Conservation (phyloP, 2,329 filamentous ascomycete species). For the Curvularia sp. region DNA sequence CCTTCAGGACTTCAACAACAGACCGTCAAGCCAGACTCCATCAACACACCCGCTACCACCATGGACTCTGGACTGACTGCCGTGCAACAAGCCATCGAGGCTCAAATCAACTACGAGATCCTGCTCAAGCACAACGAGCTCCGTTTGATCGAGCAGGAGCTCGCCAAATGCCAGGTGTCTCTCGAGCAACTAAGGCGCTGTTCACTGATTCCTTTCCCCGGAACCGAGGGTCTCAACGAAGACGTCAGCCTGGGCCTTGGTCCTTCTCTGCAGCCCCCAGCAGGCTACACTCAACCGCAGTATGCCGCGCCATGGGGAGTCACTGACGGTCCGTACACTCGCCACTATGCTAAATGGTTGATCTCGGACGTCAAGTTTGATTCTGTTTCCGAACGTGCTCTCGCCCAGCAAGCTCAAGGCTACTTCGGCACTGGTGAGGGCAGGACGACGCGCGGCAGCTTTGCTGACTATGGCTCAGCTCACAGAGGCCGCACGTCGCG, state of each 20-base stretch:
- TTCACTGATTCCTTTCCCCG: slow-evolving; percentile 88
- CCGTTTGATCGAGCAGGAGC: slow-evolving; percentile 91
- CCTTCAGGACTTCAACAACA: slow-evolving; percentile 31
- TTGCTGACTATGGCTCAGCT: slow-evolving; percentile 60
- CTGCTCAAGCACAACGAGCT: slow-evolving; percentile 93
- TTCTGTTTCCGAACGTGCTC: slow-evolving; percentile 49
- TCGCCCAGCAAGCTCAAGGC: slow-evolving; percentile 46
- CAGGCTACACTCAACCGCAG: slow-evolving; percentile 70
- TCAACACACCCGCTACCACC: slow-evolving; percentile 32
- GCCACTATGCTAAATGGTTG: slow-evolving; percentile 95
- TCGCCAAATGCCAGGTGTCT: slow-evolving; percentile 92
- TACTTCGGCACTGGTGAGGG: slow-evolving; percentile 63
- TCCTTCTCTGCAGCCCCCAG: slow-evolving; percentile 67
- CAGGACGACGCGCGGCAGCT: slow-evolving; percentile 79
- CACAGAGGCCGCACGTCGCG: slow-evolving; percentile 65
- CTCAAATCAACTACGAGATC: slow-evolving; percentile 90
- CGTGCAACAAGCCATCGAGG: slow-evolving; percentile 76
- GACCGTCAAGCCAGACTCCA: slow-evolving; percentile 32
- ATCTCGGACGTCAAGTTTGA: slow-evolving; percentile 89
- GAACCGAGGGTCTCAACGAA: slow-evolving; percentile 69
- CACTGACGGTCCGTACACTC: slow-evolving; percentile 87
- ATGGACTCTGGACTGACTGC: slow-evolving; percentile 51
- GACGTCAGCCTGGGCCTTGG: slow-evolving; percentile 78
- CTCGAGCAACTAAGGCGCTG: slow-evolving; percentile 93
- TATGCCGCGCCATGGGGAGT: slow-evolving; percentile 91